phyloP scores from a whole-genome alignment of 1,284 basidiomycete species.

The Ganoderma boninense region DNA sequence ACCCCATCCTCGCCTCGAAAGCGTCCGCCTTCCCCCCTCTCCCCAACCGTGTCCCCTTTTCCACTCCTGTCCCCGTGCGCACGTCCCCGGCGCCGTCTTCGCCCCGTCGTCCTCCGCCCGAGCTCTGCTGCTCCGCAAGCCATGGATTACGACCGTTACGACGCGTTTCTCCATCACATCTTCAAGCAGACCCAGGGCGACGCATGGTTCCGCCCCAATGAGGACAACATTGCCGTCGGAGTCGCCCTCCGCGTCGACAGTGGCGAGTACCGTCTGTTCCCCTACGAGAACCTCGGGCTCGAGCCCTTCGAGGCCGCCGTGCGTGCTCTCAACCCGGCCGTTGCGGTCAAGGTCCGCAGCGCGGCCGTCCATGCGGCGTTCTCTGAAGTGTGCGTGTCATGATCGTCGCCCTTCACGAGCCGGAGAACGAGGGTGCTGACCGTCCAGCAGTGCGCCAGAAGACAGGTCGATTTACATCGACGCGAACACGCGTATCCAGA shows the following conservation, averaged over 20 bases:
- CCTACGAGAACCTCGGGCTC: slow-evolving; percentile 73
- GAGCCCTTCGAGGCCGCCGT: slow-evolving; percentile 79
- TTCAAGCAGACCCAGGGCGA: slow-evolving; percentile 67
- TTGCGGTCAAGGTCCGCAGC: slow-evolving; percentile 82
- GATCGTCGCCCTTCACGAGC: slow-evolving; percentile 5
- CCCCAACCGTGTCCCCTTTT: slow-evolving; percentile 9
- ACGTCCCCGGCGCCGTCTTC: slow-evolving; percentile 17
- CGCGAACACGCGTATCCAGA: slow-evolving; percentile 74
- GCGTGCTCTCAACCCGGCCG: slow-evolving; percentile 78
- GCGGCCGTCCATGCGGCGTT: slow-evolving; percentile 84
- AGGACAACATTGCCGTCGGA: slow-evolving; percentile 60
- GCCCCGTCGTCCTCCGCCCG: slow-evolving; percentile 16
- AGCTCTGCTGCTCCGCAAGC: slow-evolving; percentile 22
- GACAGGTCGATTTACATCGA: slow-evolving; percentile 72
- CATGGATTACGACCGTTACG: slow-evolving; percentile 59
- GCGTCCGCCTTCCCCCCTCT: slow-evolving; percentile 16
- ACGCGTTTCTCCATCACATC: slow-evolving; percentile 60
- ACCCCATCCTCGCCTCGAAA: slow-evolving; percentile 20
- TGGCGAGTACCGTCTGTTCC: slow-evolving; percentile 71
- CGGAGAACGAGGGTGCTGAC: slow-evolving; percentile 4
- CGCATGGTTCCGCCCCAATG: slow-evolving; percentile 64
- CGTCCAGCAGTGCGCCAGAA: slow-evolving; percentile 50
- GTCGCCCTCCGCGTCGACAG: slow-evolving; percentile 72
- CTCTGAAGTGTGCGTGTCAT: slow-evolving; percentile 66
- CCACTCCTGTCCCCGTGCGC: background rate